These are phyloP conservation scores for Sarocladium brachiariae DNA, from an alignment of 2,329 filamentous ascomycete genomes.

Conservation along the genomic window DNA sequence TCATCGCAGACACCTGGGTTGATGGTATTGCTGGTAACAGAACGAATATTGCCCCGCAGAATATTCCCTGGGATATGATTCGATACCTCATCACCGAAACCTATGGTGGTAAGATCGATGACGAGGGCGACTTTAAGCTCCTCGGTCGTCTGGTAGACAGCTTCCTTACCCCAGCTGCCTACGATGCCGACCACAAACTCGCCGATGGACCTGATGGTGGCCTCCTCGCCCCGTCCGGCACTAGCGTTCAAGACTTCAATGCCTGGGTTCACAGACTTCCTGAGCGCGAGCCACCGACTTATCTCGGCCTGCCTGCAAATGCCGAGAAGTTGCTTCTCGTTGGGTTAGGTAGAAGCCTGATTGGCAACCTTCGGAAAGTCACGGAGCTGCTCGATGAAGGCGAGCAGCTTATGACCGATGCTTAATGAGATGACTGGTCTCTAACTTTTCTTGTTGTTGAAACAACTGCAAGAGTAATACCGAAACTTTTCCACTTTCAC, in stretches of 20 bases:
- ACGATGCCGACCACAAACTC: conserved; percentile 86
- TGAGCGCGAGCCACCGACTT: conserved; percentile 93
- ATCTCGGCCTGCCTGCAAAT: conserved; percentile 87
- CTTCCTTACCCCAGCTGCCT: conserved; percentile 80
- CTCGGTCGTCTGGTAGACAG: conserved; percentile 67
- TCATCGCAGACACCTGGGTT: conserved; percentile 93
- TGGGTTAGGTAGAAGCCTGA: conserved; percentile 77
- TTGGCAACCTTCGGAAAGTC: conserved; percentile 77
- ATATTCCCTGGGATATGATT: conserved; percentile 96
- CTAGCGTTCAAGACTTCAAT: conserved; percentile 77
- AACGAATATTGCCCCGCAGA: conserved; percentile 86
- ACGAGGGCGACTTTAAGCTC: conserved; percentile 73
- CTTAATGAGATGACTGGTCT: conserved; percentile 17
- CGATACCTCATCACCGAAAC: conserved; percentile 86
- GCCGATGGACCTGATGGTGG: conserved; percentile 60
- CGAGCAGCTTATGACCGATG: conserved; percentile 78
- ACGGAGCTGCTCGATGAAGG: conserved; percentile 87
- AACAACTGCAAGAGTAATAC: too few relatives aligned
- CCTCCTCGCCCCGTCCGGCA: conserved; percentile 71
- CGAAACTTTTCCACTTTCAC: too few relatives aligned
- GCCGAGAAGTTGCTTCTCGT: conserved; percentile 93
- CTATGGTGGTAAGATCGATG: conserved; percentile 96
- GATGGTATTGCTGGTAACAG: conserved; percentile 75
- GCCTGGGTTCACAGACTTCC: conserved; percentile 87
- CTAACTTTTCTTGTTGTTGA: too few relatives aligned